Conservation (phyloP, 2,329 filamentous ascomycete species). For the Cercospora zeae-maydis region DNA sequence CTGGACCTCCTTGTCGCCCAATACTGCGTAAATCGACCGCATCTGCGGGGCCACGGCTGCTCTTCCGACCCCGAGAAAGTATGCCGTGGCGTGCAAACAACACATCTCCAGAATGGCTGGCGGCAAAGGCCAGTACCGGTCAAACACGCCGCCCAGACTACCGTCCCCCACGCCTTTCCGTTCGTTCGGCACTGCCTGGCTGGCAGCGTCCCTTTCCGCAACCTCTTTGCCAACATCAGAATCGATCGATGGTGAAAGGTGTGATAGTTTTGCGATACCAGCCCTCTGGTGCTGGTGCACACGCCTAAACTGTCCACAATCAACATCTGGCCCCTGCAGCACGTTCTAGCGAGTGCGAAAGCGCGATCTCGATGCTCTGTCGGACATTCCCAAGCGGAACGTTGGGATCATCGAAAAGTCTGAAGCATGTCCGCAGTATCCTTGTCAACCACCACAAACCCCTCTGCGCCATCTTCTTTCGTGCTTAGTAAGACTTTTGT, state of each 20-base stretch:
- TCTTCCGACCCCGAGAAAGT: too few relatives aligned
- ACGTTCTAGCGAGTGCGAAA: background rate
- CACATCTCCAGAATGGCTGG: background rate
- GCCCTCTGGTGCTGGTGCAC: background rate
- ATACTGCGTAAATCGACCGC: background rate
- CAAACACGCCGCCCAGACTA: background rate
- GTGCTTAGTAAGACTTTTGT: constrained; percentile 38
- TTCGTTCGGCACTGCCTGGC: background rate
- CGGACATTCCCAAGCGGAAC: background rate
- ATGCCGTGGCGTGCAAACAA: too few relatives aligned
- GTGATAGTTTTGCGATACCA: background rate
- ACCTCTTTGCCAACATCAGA: background rate
- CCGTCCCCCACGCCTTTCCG: background rate
- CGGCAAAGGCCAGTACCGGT: background rate
- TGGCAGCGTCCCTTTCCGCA: background rate
- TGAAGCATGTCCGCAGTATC: constrained; percentile 15
- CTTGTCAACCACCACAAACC: constrained; percentile 23
- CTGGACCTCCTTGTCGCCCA: background rate
- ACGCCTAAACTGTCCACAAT: background rate
- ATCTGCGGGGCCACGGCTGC: too few relatives aligned
- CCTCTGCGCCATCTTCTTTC: constrained; percentile 10
- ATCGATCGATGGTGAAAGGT: background rate
- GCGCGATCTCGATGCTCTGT: background rate
- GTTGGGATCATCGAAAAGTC: constrained; percentile 14
- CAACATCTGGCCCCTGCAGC: background rate